Percentiles rank a stretch among this genome's conserved stretches.
Evolutionary conservation across 805 yeast genomes (phyloP).

Genomic region (Metschnikowia borealis): DNA sequence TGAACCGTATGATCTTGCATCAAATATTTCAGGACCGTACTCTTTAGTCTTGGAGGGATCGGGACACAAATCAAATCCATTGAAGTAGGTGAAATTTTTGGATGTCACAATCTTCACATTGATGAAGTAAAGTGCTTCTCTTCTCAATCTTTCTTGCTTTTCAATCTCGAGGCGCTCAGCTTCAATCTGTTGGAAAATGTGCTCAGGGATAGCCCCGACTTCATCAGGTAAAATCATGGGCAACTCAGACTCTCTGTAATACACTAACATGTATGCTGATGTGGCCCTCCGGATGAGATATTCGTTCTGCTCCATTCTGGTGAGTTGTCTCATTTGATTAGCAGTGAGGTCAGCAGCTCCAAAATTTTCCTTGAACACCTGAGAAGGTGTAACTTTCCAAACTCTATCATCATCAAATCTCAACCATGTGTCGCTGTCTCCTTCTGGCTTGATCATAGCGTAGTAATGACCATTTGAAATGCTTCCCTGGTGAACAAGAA

Average conservation of each 20-base stretch:
- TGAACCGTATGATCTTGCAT: conserved; percentile 45
- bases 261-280: conserved; percentile 96
- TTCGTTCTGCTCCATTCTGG: conserved; percentile 58
- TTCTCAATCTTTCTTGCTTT: conserved; percentile 53
- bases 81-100: conserved; percentile 51
- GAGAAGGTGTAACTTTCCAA: conserved; percentile 75
- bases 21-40: conserved; percentile 49
- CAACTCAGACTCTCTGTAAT: conserved; percentile 62
- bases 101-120: conserved; percentile 55
- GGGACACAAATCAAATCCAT: conserved; percentile 75
- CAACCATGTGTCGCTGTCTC: conserved; percentile 65
- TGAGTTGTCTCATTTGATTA: conserved; percentile 45
- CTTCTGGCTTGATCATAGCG: conserved; percentile 76
- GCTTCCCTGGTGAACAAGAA: conserved; percentile 93
- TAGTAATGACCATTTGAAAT: conserved; percentile 95
- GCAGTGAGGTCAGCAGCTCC: conserved; percentile 67
- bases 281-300: conserved; percentile 74
- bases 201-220: conserved; percentile 46
- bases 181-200: conserved; percentile 62
- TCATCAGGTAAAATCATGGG: conserved; percentile 58
- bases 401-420: conserved; percentile 95
- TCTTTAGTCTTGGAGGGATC: conserved; percentile 46
- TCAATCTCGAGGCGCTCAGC: conserved; percentile 59
- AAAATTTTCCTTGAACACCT: conserved; percentile 88
- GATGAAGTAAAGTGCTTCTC: conserved; percentile 50